Base-by-base conservation (phyloP, 768 basidiomycete genomes). In the Cubamyces sp. region DNA sequence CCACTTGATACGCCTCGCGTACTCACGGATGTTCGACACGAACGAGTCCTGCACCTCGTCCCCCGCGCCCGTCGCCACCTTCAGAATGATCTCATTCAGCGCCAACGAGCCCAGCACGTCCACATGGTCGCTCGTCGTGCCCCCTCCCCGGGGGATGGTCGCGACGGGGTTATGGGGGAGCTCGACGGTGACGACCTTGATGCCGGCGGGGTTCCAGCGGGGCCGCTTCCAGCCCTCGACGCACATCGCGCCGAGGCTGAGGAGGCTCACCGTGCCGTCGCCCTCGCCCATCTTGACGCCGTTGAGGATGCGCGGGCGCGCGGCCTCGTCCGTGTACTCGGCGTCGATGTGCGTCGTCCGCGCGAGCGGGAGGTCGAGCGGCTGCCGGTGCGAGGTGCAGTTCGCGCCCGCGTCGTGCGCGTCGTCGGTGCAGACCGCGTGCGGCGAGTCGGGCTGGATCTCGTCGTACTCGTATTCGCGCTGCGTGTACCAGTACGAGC, bases 181-280 rank as follows among this genome's bases (percentile, higher is more conserved):
- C 90, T 96, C 94, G 58, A 95, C 86, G 16, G 95, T 96, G 25
- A 87, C 85, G 50, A 98, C 77, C 67, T 86, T 83, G 71, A 97
- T 94, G n/a, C 89, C 83, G 14, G 86, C 90, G 0, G 96, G 96
- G 74, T 98, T 98, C 93, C 94, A 98, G 56, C 87, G 80, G 64
- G 82, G 82, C 59, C 87, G 80, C 74, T 91, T 91, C 96, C 96
- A 97, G 7, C 96, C 96, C 70, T 94, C 93, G 12, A 91, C 88
- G 69, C 96, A 98, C 94, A 98, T 97, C n/a, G 91, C 87, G 16
- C 95, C 96, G 55, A 95, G 79, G 66, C 91, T 92, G 37, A 96
- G 70, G 43, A 94, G 75, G 67, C 87, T 86, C 23, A 95, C 94
- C 2, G 97, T 98, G 14, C 97, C 96, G 72, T 98, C 97, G 8